Conservation (phyloP, 2,329 filamentous ascomycete species). For the Didymella glomerata region DNA sequence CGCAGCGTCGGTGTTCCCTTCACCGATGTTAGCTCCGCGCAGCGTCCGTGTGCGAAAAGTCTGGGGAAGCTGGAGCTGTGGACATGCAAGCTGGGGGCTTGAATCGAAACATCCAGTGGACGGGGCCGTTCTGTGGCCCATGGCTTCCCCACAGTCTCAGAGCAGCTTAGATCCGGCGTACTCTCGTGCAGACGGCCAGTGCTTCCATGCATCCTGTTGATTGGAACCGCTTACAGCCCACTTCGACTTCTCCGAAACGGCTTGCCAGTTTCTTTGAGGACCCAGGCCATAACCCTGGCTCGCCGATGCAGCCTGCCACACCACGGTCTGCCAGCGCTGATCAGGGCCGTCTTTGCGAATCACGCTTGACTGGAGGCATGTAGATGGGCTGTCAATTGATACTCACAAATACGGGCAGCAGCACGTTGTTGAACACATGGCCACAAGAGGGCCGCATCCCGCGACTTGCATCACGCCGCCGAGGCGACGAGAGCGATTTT, state of each 20-base stretch:
- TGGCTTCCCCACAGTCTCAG: conserved; percentile 33
- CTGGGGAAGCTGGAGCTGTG: conserved; percentile 36
- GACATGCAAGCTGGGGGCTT: conserved; percentile 26
- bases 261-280: conserved; percentile 18
- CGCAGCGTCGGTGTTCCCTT: conserved; percentile 15
- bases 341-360: conserved; percentile 17
- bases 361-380: neutral
- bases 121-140: neutral
- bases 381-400: neutral
- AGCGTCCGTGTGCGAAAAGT: conserved; percentile 29
- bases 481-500: conserved; percentile 15
- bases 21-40: conserved; percentile 31
- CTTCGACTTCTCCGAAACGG: conserved; percentile 27
- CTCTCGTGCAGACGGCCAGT: conserved; percentile 16
- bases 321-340: conserved; percentile 15
- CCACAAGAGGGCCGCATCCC: conserved; percentile 7
- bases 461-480: conserved; percentile 10
- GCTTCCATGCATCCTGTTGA: conserved; percentile 12
- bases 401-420: neutral
- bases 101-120: conserved; percentile 7
- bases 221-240: conserved; percentile 32
- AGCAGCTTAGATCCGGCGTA: conserved; percentile 27
- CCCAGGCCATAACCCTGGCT: conserved; percentile 17
- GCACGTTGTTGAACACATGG: conserved; percentile 7
- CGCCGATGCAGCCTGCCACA: conserved; percentile 19